Conservation (phyloP, 2,329 filamentous ascomycete genomes). For the Paracoccidioides brasiliensis region DNA sequence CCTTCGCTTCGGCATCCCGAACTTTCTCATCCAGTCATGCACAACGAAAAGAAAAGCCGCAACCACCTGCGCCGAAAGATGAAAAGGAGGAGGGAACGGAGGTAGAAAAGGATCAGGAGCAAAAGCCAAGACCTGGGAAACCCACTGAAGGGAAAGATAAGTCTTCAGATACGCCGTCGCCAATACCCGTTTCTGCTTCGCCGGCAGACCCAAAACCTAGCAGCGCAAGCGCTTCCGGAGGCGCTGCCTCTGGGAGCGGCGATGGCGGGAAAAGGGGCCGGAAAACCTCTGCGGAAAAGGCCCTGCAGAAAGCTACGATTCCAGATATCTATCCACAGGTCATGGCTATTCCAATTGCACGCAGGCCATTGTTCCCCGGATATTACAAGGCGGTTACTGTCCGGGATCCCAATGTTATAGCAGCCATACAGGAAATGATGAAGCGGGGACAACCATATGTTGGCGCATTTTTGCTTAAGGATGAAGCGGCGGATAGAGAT, state of each 20-base stretch:
- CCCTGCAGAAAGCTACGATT: conserved; percentile 74
- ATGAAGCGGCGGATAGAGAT: conserved; percentile 87
- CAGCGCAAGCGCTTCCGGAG: conserved; percentile 47
- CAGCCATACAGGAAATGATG: conserved; percentile 90
- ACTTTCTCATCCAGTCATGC: conserved; percentile 35
- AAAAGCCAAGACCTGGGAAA: conserved; percentile 24
- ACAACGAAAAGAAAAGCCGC: conserved; percentile 44
- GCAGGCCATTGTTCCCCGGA: conserved; percentile 85
- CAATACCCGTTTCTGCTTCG: conserved; percentile 26
- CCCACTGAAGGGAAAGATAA: conserved; percentile 31
- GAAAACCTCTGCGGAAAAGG: conserved; percentile 55
- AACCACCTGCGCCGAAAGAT: conserved; percentile 34
- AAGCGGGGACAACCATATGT: conserved; percentile 96
- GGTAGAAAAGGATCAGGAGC: conserved; percentile 23
- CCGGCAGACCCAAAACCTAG: conserved; percentile 36
- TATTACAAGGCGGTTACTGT: conserved; percentile 99
- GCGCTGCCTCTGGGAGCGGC: conserved; percentile 34
- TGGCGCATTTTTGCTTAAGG: conserved; percentile 91
- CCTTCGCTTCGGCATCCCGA: conserved; percentile 21
- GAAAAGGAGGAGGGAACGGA: conserved; percentile 33
- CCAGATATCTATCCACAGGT: conserved; percentile 96
- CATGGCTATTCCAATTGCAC: conserved; percentile 90
- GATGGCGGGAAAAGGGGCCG: conserved; percentile 42
- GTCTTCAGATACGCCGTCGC: conserved; percentile 34
- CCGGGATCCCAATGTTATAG: conserved; percentile 77